Conservation (phyloP, 768 basidiomycete species). For the Brasilioporus rufonigricans region DNA sequence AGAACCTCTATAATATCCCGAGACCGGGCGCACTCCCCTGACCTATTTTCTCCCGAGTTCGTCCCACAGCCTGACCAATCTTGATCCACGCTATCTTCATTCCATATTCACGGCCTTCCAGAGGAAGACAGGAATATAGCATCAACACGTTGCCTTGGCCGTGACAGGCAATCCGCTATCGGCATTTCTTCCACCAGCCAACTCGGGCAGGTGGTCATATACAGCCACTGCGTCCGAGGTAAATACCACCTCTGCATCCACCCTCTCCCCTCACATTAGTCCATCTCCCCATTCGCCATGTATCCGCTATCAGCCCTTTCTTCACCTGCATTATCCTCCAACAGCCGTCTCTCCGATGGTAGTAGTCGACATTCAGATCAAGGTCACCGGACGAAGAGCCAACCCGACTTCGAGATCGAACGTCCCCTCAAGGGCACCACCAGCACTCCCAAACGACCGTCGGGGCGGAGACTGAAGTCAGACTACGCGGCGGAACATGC, state of each 20-base stretch:
- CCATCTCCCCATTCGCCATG: slow-evolving; percentile 20
- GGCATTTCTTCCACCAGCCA: slow-evolving; percentile 27
- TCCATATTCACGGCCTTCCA: slow-evolving; percentile 28
- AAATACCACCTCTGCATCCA: slow-evolving; percentile 26
- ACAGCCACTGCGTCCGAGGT: slow-evolving; percentile 34
- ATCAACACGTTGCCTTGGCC: slow-evolving; percentile 36
- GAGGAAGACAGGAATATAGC: slow-evolving; percentile 16
- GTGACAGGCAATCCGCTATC: slow-evolving; percentile 31
- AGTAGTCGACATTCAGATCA: slow-evolving; percentile 34
- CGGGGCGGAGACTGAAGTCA: slow-evolving; percentile 33
- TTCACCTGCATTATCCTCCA: slow-evolving; percentile 30
- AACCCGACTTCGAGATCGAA: slow-evolving; percentile 68
- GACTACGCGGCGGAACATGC: slow-evolving; percentile 52
- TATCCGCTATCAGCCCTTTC: slow-evolving; percentile 30
- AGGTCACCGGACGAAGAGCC: slow-evolving; percentile 39
- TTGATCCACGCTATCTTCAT: slow-evolving; percentile 31
- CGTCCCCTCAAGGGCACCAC: slow-evolving; percentile 40
- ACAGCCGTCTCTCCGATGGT: slow-evolving; percentile 40
- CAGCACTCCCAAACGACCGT: slow-evolving; percentile 31
- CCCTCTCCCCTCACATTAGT: slow-evolving; percentile 11
- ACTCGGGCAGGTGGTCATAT: slow-evolving; percentile 30
- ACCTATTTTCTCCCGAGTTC: slow-evolving; percentile 14
- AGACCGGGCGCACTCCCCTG: slow-evolving; percentile 18
- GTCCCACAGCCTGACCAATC: slow-evolving; percentile 25
- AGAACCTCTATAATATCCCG: slow-evolving; percentile 15